Percentiles rank a stretch among this genome's conserved stretches.
These are phyloP conservation scores for Trichoderma brevicompactum DNA, from an alignment of 2,329 filamentous ascomycete species.

Conservation along the genomic window DNA sequence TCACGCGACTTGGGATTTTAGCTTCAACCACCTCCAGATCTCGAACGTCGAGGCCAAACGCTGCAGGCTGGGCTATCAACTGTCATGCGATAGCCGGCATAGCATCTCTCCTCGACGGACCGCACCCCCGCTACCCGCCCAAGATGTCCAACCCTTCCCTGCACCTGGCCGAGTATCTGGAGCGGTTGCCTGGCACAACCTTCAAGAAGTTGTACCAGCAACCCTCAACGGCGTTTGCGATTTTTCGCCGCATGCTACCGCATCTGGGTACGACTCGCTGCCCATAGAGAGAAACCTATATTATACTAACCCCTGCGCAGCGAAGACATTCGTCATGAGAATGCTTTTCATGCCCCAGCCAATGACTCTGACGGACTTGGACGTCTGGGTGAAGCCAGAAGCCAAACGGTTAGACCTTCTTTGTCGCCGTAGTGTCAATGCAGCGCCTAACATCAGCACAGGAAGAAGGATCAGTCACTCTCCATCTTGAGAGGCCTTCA, in stretches of 20 bases:
- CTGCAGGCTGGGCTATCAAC: slow-evolving; percentile 2
- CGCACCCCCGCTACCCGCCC: slow-evolving; percentile 33
- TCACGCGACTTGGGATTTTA: not conserved
- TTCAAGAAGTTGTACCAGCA: slow-evolving; percentile 94
- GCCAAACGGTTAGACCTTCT: slow-evolving; percentile 46
- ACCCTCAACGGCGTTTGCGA: slow-evolving; percentile 90
- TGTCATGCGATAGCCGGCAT: slow-evolving; percentile 24
- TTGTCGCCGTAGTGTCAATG: not conserved
- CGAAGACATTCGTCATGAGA: slow-evolving; percentile 95
- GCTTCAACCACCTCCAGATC: not conserved
- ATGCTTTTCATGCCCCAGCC: slow-evolving; percentile 88
- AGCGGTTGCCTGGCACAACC: slow-evolving; percentile 85
- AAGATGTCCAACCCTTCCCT: slow-evolving; percentile 57
- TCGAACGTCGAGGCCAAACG: not conserved
- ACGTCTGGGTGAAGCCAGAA: slow-evolving; percentile 79
- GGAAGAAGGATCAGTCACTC: slow-evolving; percentile 82
- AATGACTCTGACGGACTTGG: slow-evolving; percentile 77
- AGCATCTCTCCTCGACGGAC: slow-evolving; percentile 35
- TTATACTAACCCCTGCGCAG: slow-evolving; percentile 48
- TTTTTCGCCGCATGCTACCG: slow-evolving; percentile 96
- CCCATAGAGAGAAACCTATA: too few relatives aligned
- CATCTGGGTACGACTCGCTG: slow-evolving; percentile 66
- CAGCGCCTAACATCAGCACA: slow-evolving; percentile 39
- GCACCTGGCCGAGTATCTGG: slow-evolving; percentile 84
- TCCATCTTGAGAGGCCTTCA: slow-evolving; percentile 81